These are phyloP conservation scores for Penicillium turbatum DNA, from an alignment of 495 filamentous ascomycete genomes.

Conservation along the genomic window DNA sequence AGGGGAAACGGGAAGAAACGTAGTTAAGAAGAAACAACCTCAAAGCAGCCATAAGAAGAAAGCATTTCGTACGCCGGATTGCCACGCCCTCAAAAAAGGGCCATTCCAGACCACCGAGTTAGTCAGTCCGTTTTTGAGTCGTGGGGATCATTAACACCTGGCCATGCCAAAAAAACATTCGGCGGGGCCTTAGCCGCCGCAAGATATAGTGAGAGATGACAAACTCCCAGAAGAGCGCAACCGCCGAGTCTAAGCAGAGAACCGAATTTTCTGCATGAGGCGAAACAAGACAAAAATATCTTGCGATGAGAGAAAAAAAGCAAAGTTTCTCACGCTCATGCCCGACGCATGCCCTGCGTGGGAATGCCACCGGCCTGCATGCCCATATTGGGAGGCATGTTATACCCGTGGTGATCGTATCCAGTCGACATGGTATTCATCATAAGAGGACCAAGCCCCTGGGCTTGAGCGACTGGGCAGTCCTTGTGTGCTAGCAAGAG, in stretches of 20 bases:
- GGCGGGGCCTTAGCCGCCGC: conserved; percentile 25
- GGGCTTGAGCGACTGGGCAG: conserved; percentile 85
- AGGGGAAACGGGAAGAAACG: conserved; percentile 19
- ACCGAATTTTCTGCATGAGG: conserved; percentile 8
- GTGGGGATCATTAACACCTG: conserved; percentile 45
- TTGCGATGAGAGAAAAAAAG: conserved; percentile 8
- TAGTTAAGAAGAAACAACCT: conserved; percentile 27
- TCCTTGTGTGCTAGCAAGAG: conserved; percentile 93
- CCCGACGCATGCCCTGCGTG: conserved; percentile 37
- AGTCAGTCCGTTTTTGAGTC: conserved; percentile 38
- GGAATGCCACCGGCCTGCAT: conserved; percentile 42
- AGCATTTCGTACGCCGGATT: conserved; percentile 31
- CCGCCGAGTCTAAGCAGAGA: conserved; percentile 23
- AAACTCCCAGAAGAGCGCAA: conserved; percentile 13
- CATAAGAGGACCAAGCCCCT: conserved; percentile 67
- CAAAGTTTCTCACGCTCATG: conserved; percentile 10
- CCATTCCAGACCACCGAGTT: conserved; percentile 30
- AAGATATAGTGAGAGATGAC: conserved; percentile 14
- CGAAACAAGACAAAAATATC: background rate
- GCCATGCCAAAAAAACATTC: conserved; percentile 35
- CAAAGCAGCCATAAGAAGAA: conserved; percentile 19
- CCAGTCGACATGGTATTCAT: conserved; percentile 54
- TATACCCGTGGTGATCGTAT: conserved; percentile 37
- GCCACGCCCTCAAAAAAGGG: conserved; percentile 30
- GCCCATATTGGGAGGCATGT: conserved; percentile 36